A percentile compares a stretch with the other conserved stretches of the same genome.
Conservation (phyloP, 2,329 filamentous ascomycete species). For the Cladosporium colombiae region DNA sequence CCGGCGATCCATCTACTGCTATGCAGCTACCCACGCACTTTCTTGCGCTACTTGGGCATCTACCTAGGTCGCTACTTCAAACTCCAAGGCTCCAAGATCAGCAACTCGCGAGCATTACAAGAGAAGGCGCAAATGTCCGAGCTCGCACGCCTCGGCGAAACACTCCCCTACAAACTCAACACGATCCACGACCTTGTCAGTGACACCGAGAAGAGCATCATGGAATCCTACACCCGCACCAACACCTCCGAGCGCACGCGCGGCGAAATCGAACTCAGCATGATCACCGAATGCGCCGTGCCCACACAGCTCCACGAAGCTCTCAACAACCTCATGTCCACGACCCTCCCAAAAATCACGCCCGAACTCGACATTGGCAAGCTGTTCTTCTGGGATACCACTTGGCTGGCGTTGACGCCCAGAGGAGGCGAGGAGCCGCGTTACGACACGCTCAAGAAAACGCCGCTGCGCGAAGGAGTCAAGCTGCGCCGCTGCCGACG, state of each 20-base stretch:
- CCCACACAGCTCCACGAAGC: constrained; percentile 53
- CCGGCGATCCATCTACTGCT: constrained; percentile 58
- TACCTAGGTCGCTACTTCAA: constrained; percentile 50
- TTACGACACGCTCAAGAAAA: constrained; percentile 59
- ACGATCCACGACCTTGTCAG: constrained; percentile 51
- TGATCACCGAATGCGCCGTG: constrained; percentile 55
- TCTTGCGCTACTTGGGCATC: constrained; percentile 69
- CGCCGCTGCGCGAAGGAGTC: constrained; percentile 38
- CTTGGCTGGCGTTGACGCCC: constrained; percentile 62
- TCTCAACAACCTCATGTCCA: constrained; percentile 50
- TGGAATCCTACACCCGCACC: constrained; percentile 54
- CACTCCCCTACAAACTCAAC: constrained; percentile 48
- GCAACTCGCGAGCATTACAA: constrained; percentile 46
- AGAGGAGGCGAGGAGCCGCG: constrained; percentile 48
- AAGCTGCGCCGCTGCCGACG: constrained; percentile 46
- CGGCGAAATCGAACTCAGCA: constrained; percentile 52
- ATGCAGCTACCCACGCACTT: constrained; percentile 71
- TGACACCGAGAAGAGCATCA: constrained; percentile 67
- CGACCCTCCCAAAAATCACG: constrained; percentile 58
- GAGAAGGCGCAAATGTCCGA: constrained; percentile 52
- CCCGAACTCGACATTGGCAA: constrained; percentile 63
- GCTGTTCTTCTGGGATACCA: constrained; percentile 73
- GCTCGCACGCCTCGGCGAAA: constrained; percentile 53
- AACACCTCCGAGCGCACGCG: constrained; percentile 49
- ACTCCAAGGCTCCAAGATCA: constrained; percentile 24